A percentile compares a stretch with the other conserved stretches of the same genome.
These are phyloP conservation scores for Fusarium foetens DNA, from an alignment of 2,329 filamentous ascomycete genomes.

Conservation along the genomic window DNA sequence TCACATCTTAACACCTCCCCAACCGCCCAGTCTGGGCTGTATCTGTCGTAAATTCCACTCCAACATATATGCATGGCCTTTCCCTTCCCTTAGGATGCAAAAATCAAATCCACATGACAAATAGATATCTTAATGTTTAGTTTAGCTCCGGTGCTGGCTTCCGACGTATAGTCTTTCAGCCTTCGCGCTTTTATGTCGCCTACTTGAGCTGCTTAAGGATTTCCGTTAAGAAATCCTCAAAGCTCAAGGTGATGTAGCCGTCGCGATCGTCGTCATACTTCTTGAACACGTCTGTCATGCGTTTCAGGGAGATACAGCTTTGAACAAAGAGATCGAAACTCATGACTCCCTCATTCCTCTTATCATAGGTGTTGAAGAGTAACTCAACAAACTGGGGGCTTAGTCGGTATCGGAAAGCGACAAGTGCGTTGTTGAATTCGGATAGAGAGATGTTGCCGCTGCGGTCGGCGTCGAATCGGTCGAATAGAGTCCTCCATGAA, in stretches of 20 bases:
- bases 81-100: neutral
- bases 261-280: slow-evolving; percentile 97
- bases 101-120: slow-evolving; percentile 10
- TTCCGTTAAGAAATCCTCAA: slow-evolving; percentile 82
- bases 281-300: slow-evolving; percentile 99
- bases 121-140: neutral
- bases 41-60: slow-evolving; percentile 21
- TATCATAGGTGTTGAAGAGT: slow-evolving; percentile 90
- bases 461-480: slow-evolving; percentile 90
- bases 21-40: neutral
- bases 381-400: slow-evolving; percentile 84
- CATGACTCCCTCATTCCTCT: slow-evolving; percentile 74
- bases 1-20: slow-evolving; percentile 14
- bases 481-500: slow-evolving; percentile 93
- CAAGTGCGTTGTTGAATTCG: slow-evolving; percentile 90
- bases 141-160: neutral
- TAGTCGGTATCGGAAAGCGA: slow-evolving; percentile 93
- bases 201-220: slow-evolving; percentile 70
- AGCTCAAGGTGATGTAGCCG: slow-evolving; percentile 87
- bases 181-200: neutral
- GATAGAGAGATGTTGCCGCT: slow-evolving; percentile 85
- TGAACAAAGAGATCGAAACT: slow-evolving; percentile 98
- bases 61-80: slow-evolving; percentile 13
- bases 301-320: slow-evolving; percentile 94
- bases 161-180: neutral